Evolutionary conservation across 106 monocot species (phyloP), one percentile per base, ranked within the genome.

Genomic region (Phalaenopsis aphrodite): DNA sequence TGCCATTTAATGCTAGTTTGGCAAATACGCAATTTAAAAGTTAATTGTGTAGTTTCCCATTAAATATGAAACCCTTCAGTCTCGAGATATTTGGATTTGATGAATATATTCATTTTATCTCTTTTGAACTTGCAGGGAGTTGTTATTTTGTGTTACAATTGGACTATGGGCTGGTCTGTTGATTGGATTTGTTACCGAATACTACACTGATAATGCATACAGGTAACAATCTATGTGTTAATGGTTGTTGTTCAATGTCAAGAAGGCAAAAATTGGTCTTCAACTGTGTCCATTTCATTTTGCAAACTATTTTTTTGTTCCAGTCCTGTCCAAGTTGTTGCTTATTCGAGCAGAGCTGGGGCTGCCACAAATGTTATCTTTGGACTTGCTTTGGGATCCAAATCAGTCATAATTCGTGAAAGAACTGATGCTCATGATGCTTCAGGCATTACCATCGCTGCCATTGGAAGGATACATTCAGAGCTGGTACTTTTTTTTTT

Each of bases 81-180:
- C 0, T 30, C 30, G 30, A 30, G 6, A 49, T 56, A 8, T 72
- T 43, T 36, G 14, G 36, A 38, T 3, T 75, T 81, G 56, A 16
- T 24, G 9, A 52, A 38, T 16, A 57, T 42, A 55, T 45, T 52
- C 5, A 41, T 61, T 1, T 15, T n/a, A 10, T 37, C 16, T 55
- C 18, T 4, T 17, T 41, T 78, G 42, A 72, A 79, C 79, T 83
- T 71, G 61, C 69, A 91, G 91, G 30, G 81, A 88, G 55, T 82
- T 93, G 66, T 93, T 93, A 83, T 93, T 93, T 78, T 93, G 90
- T 85, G 93, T 93, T 83, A 85, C 88, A 61, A 86, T 90, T 80
- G 93, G 93, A 48, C 71, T 93, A 37, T 90, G 93, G 93, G 86
- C 90, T 81, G 88, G 90, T 18, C 87, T 93, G 30, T 82, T 90